Percentiles rank a stretch among this genome's conserved stretches.
Evolutionary conservation across 1,284 basidiomycete species (phyloP).

Genomic region (Microbotryomycetes sp.): DNA sequence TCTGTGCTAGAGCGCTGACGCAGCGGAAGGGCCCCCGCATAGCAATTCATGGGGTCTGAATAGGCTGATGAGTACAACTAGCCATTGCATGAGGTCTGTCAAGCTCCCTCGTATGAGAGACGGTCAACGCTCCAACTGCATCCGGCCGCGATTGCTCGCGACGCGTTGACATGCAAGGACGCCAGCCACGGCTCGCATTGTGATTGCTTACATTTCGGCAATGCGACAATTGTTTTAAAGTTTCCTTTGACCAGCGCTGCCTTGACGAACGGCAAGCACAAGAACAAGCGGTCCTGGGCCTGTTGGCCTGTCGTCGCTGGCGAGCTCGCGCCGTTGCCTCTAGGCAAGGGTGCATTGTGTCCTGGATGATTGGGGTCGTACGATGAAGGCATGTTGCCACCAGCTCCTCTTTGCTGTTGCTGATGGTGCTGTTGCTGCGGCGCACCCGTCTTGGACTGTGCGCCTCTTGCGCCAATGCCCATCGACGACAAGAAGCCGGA

Average conservation of each 20-base stretch:
- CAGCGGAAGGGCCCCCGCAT: too few relatives aligned
- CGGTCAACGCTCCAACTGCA: not conserved
- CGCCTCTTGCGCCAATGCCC: conserved; percentile 23
- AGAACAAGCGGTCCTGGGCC: conserved; percentile 22
- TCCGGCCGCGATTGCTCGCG: too few relatives aligned
- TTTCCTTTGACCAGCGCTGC: conserved; percentile 95
- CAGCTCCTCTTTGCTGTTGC: not conserved
- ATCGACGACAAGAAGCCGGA: conserved; percentile 31
- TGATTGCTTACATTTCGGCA: conserved; percentile 66
- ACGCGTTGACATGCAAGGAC: not conserved
- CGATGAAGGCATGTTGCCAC: not conserved
- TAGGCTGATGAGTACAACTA: too few relatives aligned
- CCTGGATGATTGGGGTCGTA: conserved; percentile 5
- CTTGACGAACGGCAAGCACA: conserved; percentile 63
- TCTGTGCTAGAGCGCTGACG: too few relatives aligned
- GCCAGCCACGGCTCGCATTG: not conserved
- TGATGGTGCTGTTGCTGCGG: conserved; percentile 5
- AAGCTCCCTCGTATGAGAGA: not conserved
- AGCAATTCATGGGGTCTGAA: too few relatives aligned
- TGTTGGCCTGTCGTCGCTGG: conserved; percentile 21
- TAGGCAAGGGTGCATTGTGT: conserved; percentile 23
- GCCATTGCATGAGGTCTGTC: too few relatives aligned
- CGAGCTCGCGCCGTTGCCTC: not conserved
- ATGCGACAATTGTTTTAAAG: conserved; percentile 96
- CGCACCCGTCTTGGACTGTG: conserved; percentile 5